These are phyloP conservation scores for Beta vulgaris DNA, from an alignment of 148 eudicot species.

Conservation along the genomic window DNA sequence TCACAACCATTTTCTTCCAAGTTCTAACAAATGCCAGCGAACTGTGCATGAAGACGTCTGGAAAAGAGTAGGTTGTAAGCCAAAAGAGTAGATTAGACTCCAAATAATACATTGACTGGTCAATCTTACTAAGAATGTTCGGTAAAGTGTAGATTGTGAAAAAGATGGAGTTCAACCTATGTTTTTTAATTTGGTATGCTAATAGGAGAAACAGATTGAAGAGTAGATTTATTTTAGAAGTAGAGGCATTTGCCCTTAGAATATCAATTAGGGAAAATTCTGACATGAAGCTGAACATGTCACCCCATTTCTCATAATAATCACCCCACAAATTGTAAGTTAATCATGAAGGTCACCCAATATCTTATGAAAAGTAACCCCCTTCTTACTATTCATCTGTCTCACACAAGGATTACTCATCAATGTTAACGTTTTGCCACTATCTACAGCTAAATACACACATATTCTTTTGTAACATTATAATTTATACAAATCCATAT, in stretches of 20 bases:
- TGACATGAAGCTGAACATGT: too few relatives aligned
- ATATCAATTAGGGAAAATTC: not conserved
- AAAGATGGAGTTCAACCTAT: not conserved
- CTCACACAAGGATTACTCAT: too few relatives aligned
- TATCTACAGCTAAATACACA: not conserved
- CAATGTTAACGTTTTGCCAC: too few relatives aligned
- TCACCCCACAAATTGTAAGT: too few relatives aligned
- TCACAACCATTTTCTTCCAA: not conserved
- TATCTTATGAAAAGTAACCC: too few relatives aligned
- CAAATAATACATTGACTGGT: not conserved
- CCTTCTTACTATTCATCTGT: too few relatives aligned
- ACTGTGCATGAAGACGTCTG: constrained; percentile 6
- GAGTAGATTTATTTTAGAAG: not conserved
- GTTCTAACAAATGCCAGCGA: not conserved
- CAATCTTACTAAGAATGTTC: not conserved
- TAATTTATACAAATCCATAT: not conserved
- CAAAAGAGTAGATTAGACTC: not conserved
- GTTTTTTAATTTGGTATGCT: not conserved
- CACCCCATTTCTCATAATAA: too few relatives aligned
- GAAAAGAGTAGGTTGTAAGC: not conserved
- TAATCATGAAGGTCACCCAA: too few relatives aligned
- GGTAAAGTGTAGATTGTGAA: not conserved
- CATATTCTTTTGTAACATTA: not conserved
- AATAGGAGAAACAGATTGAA: not conserved
- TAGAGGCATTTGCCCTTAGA: not conserved